Evolutionary conservation across 148 eudicot genomes (phyloP), one percentile per base, ranked within the genome.

Genomic region (Nyssa sinensis): DNA sequence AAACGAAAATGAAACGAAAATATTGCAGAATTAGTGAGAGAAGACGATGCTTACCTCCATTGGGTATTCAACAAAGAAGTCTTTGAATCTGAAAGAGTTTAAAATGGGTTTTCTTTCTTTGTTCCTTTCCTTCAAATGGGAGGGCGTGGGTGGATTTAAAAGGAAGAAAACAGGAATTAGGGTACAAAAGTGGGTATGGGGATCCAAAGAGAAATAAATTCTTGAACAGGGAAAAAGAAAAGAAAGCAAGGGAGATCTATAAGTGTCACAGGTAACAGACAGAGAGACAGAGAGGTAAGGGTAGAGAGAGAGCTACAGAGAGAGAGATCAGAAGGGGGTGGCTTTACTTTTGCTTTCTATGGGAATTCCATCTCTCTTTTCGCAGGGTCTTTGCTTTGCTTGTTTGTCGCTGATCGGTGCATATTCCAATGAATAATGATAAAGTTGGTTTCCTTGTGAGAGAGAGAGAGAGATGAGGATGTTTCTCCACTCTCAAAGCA

Each of bases 31-130:
- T 35, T 59, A 2, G 39, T 23, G 25, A 17, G 30, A 53, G 14
- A 34, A 47, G 37, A 24, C 1, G 32, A 41, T 25, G 24, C 68
- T 73, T 62, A 73, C 75, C 21, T 73, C 75, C 75, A 73, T 73
- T 55, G 1, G 51, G 75, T 49, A 6, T 23, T 44, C 1, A 44
- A n/a, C 30, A 25, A 37, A 41, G 5, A n/a, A 41, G 41, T 29
- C 17, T 27, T 47, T 5, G 51, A 41, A 44, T 62, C 16, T 41
- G 2, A 62, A 23, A 73, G 75, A 2, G 35, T 30, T 62, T 13
- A 28, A 62, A 73, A 62, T 62, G 9, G 68, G 39, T 62, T 47
- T 39, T 73, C 62, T 62, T 72, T 72, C 35, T 60, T 72, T 60
- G 66, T 61, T 61, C 62, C 10, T 30, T 35, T 4, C 66, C 60